These are phyloP conservation scores for Lachnellula cervina DNA, from an alignment of 2,329 filamentous ascomycete genomes.

Conservation along the genomic window DNA sequence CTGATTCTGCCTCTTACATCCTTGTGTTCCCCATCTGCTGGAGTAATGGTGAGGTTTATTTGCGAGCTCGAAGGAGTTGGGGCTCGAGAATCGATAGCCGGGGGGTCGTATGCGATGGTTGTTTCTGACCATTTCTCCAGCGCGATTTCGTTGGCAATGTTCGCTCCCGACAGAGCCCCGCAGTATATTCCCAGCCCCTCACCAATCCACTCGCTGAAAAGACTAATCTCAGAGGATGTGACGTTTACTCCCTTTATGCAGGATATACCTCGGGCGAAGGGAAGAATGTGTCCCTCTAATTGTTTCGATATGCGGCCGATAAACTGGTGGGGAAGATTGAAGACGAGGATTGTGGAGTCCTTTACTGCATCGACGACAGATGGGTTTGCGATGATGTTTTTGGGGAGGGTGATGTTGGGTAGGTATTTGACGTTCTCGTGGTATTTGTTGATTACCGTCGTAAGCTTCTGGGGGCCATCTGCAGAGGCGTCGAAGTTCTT, in stretches of 20 bases:
- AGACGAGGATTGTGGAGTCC: conserved; percentile 83
- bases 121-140: conserved; percentile 96
- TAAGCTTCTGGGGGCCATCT: conserved; percentile 78
- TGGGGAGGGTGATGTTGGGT: conserved; percentile 75
- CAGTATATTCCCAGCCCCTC: conserved; percentile 91
- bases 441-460: conserved; percentile 79
- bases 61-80: conserved; percentile 53
- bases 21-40: conserved; percentile 51
- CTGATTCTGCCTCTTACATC: conserved; percentile 64
- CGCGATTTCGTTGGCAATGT: conserved; percentile 93
- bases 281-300: conserved; percentile 81
- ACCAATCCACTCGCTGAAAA: conserved; percentile 95
- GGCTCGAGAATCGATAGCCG: conserved; percentile 76
- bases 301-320: conserved; percentile 82
- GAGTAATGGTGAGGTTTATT: conserved; percentile 46
- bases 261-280: conserved; percentile 87
- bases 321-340: conserved; percentile 96
- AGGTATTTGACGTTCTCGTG: conserved; percentile 99
- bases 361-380: conserved; percentile 75
- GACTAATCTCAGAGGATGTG: conserved; percentile 73
- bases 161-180: conserved; percentile 89
- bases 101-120: conserved; percentile 93
- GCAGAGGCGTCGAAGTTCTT: conserved; percentile 62
- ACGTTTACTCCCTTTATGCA: conserved; percentile 99
- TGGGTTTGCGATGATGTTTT: conserved; percentile 80